These are phyloP conservation scores for Glycine tomentella DNA, from an alignment of 306 rosid species.

Conservation along the genomic window DNA sequence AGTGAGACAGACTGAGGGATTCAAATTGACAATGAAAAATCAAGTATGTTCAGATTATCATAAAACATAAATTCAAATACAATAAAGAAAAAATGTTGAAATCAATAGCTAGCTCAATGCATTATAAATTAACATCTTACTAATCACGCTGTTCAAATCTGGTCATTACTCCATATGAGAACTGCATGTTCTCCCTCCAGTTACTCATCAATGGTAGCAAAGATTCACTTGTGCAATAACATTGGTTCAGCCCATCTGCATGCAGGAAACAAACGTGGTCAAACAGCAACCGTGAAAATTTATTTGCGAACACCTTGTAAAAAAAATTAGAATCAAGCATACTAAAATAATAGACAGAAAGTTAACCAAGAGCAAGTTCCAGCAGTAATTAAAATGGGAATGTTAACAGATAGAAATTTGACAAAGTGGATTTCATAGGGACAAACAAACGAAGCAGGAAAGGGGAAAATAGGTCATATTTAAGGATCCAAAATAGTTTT, in stretches of 20 bases:
- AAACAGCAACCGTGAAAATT: background rate
- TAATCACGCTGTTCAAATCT: constrained; percentile 22
- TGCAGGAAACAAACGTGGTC: background rate
- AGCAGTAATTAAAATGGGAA: constrained; percentile 3
- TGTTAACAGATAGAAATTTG: background rate
- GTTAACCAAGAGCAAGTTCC: background rate
- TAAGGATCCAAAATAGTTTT: constrained; percentile 11
- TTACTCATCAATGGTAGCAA: constrained; percentile 31
- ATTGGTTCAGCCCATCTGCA: background rate
- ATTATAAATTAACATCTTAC: constrained; percentile 44
- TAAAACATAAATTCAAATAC: constrained; percentile 10
- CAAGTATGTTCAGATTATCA: background rate
- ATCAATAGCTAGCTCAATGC: constrained; percentile 7
- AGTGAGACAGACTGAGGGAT: constrained; percentile 6
- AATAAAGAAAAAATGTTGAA: constrained; percentile 4
- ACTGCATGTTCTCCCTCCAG: constrained; percentile 33
- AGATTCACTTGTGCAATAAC: constrained; percentile 37
- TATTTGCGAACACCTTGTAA: background rate
- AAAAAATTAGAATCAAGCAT: background rate
- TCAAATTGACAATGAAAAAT: constrained; percentile 8
- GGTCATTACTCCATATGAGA: constrained; percentile 1
- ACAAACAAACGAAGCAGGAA: constrained; percentile 16
- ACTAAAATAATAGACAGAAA: background rate
- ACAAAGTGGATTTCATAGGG: background rate
- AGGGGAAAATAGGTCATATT: background rate